A percentile compares a stretch with the other conserved stretches of the same genome.
Conservation (phyloP, 345 rosid genomes). For the Pistacia vera region DNA sequence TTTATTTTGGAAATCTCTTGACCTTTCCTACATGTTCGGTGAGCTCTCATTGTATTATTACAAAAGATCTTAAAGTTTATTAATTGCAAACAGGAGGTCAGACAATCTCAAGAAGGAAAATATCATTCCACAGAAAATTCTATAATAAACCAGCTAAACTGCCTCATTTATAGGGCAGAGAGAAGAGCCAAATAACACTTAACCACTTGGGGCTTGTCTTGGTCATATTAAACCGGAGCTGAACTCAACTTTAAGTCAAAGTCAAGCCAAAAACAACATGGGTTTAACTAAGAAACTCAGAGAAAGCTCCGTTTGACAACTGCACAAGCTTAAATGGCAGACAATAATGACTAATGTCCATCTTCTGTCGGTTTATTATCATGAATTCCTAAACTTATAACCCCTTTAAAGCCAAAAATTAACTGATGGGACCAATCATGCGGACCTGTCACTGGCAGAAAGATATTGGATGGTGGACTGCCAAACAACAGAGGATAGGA, state of each 20-base stretch:
- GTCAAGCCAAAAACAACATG: background rate
- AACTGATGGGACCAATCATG: background rate
- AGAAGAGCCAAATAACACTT: background rate
- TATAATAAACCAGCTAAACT: background rate
- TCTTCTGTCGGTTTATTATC: background rate
- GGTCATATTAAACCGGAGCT: background rate
- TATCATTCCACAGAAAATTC: background rate
- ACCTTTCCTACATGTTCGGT: no score
- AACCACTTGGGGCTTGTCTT: background rate
- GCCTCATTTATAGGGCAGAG: background rate
- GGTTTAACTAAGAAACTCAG: background rate
- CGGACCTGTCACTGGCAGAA: no score
- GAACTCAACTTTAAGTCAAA: background rate
- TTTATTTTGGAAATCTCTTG: no score
- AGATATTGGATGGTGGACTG: background rate
- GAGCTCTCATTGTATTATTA: no score
- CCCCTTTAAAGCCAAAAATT: background rate
- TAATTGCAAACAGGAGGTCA: background rate
- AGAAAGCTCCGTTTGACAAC: constrained; percentile 1
- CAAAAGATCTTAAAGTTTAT: background rate
- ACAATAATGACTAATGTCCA: background rate
- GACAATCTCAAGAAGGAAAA: background rate
- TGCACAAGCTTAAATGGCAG: background rate
- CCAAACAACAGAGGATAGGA: background rate
- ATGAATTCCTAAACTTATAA: background rate